Evolutionary conservation across 306 rosid species (phyloP).

Genomic region (Quercus robur): DNA sequence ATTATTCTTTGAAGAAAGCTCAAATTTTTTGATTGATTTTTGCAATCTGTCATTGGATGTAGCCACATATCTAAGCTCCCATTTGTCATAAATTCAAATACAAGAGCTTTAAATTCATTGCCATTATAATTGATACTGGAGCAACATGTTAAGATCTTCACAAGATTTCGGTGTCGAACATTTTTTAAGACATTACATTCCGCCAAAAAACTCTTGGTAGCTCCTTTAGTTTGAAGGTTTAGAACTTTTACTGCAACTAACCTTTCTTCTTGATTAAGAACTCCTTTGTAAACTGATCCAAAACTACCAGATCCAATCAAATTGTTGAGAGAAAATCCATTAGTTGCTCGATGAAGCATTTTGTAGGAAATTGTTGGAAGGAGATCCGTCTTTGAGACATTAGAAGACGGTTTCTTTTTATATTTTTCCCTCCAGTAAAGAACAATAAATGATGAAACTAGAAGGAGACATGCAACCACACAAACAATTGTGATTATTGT

Average conservation of each 20-base stretch:
- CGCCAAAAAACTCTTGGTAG: background rate
- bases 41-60: too few relatives aligned
- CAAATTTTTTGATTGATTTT: too few relatives aligned
- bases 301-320: background rate
- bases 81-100: too few relatives aligned
- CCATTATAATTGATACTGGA: too few relatives aligned
- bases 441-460: background rate
- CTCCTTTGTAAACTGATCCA: too few relatives aligned
- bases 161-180: too few relatives aligned
- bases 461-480: constrained; percentile 12
- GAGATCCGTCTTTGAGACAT: background rate
- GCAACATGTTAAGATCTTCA: too few relatives aligned
- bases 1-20: too few relatives aligned
- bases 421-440: background rate
- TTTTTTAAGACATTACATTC: too few relatives aligned
- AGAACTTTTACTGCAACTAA: constrained; percentile 21
- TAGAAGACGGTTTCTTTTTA: background rate
- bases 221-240: constrained; percentile 12
- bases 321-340: constrained; percentile 13
- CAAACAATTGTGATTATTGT: background rate
- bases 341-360: constrained; percentile 12
- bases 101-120: too few relatives aligned
- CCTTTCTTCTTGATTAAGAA: background rate
- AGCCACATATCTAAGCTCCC: too few relatives aligned
- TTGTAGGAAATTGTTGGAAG: constrained; percentile 16